phyloP scores from a whole-genome alignment of 1,139 yeast genomes.

The Geotrichum carabidarum region DNA sequence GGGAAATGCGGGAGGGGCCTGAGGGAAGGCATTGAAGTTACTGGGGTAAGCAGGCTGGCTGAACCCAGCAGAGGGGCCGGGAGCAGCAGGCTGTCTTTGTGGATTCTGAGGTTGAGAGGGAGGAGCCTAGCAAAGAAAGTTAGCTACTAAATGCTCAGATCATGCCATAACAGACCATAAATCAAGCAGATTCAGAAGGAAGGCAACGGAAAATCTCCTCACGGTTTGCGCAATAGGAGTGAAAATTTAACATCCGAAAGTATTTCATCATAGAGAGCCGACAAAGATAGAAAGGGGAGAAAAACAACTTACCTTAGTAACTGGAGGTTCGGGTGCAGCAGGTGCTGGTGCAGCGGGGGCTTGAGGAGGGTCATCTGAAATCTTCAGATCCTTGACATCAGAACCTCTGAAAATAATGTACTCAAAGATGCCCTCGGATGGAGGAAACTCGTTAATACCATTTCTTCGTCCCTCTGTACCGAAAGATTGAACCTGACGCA shows the following conservation, averaged over 20 bases:
- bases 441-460: constrained; percentile 66
- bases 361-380: constrained; percentile 58
- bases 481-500: constrained; percentile 72
- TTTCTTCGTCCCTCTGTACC: constrained; percentile 92
- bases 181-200: constrained; percentile 14
- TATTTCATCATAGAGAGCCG: constrained; percentile 15
- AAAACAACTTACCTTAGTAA: constrained; percentile 22
- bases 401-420: constrained; percentile 85
- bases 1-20: constrained; percentile 1
- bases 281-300: not conserved
- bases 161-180: not conserved
- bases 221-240: constrained; percentile 17
- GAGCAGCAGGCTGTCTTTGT: constrained; percentile 10
- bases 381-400: constrained; percentile 85
- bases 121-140: not conserved
- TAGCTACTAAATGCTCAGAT: not conserved
- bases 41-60: constrained; percentile 3
- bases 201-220: constrained; percentile 20
- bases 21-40: not conserved
- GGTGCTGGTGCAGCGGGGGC: constrained; percentile 34
- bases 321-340: constrained; percentile 37
- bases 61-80: constrained; percentile 6
- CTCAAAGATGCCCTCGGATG: constrained; percentile 68
- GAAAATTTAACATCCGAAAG: constrained; percentile 18
- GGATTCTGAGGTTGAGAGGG: constrained; percentile 8